These are phyloP conservation scores for Vigna reflexopilosa DNA, from an alignment of 306 rosid genomes.

Conservation along the genomic window DNA sequence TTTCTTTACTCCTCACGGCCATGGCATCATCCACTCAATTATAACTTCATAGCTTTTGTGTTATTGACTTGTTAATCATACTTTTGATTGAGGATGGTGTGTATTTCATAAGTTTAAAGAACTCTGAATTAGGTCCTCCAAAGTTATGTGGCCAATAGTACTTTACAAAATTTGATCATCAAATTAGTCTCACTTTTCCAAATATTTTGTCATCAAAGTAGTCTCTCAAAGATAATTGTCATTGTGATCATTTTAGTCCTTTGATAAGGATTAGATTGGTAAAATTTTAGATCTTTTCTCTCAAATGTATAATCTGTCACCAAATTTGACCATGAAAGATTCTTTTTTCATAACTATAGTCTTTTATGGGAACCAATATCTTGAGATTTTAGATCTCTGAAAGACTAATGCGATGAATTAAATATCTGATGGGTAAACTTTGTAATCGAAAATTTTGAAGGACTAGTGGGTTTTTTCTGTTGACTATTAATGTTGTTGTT, in stretches of 20 bases:
- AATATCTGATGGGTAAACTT: background rate
- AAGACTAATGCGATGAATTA: background rate
- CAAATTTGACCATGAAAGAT: background rate
- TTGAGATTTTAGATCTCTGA: background rate
- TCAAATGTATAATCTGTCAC: background rate
- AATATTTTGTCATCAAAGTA: background rate
- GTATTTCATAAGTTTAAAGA: background rate
- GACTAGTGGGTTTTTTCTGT: background rate
- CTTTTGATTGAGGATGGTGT: background rate
- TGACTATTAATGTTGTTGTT: background rate
- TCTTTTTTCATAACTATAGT: background rate
- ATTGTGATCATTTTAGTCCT: background rate
- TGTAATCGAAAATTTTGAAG: background rate
- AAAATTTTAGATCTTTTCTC: background rate
- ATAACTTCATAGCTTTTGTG: background rate
- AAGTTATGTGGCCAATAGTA: background rate
- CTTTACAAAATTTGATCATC: background rate
- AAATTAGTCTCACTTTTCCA: background rate
- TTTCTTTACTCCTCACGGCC: background rate
- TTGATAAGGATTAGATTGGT: background rate
- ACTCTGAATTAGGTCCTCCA: background rate
- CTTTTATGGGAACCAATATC: background rate
- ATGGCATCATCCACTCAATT: background rate
- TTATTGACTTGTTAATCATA: background rate
- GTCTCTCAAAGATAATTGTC: background rate